Conservation (phyloP, 2,329 filamentous ascomycete genomes). For the Calycina herbarum region DNA sequence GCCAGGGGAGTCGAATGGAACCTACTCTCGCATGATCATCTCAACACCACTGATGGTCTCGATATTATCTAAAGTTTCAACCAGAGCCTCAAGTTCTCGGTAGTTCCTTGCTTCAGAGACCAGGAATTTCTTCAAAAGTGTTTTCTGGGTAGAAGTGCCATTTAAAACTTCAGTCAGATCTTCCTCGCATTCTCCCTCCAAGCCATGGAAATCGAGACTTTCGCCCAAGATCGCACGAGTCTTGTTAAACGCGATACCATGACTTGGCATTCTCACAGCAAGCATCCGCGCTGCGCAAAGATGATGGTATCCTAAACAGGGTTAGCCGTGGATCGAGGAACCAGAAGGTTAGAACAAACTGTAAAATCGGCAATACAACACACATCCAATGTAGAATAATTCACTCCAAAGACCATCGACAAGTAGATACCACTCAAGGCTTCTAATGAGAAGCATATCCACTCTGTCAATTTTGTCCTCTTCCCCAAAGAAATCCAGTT, state of each 20-base stretch:
- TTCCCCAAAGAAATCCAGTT: conserved; percentile 66
- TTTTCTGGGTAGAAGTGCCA: conserved; percentile 40
- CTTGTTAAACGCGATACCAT: conserved; percentile 39
- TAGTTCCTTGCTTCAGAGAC: conserved; percentile 59
- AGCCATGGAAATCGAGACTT: conserved; percentile 38
- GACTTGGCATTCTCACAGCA: conserved; percentile 49
- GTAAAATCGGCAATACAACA: conserved; percentile 81
- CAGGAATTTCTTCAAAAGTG: conserved; percentile 39
- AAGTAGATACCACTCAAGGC: conserved; percentile 81
- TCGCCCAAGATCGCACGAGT: conserved; percentile 43
- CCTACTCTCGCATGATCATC: conserved; percentile 30
- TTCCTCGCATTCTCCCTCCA: conserved; percentile 34
- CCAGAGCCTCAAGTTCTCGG: conserved; percentile 68
- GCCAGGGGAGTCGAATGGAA: neutral
- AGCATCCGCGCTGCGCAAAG: conserved; percentile 57
- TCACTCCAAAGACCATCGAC: conserved; percentile 71
- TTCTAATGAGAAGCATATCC: conserved; percentile 71
- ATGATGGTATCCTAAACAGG: conserved; percentile 40
- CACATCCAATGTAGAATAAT: conserved; percentile 66
- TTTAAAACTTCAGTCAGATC: conserved; percentile 37
- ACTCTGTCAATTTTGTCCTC: conserved; percentile 61
- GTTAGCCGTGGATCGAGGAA: conserved; percentile 22
- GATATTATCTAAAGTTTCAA: conserved; percentile 64
- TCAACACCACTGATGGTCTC: conserved; percentile 55
- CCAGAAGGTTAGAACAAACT: conserved; percentile 55